Base-by-base conservation (phyloP, 495 filamentous ascomycete genomes). In the Aspergillus carlsbadensis region DNA sequence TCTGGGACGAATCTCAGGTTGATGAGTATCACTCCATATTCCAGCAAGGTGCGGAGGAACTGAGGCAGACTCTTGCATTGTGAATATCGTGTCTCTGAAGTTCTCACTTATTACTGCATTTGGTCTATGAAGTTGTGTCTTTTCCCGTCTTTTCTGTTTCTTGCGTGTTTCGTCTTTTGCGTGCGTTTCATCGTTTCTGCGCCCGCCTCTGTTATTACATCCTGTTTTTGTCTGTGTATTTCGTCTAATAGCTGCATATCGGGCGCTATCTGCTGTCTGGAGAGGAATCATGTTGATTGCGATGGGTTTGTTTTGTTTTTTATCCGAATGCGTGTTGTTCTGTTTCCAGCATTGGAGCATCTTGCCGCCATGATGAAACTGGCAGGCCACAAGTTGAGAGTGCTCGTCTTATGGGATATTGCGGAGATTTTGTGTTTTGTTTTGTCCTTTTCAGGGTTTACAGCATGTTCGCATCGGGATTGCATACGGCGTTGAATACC, bases 1-100 rank as follows among this genome's bases (percentile, higher is more conserved):
- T 63, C 5, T 64, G 57, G 57, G 50, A 63, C 17, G 17, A 54
- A 17, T 42, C 59, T 11, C 59, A 63, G 15, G 26, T 65, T 10
- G 65, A 67, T 2, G 3, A 31, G 5, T 57, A 51, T 1, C 54
- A 59, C 45, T 10, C 43, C 14, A 31, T 56, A 2, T 67, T 62
- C 35, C 35, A 47, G 0, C 57, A 33, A 14, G 46, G 57, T 34
- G 48, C 63, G 15, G 55, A 62, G 14, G 62, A 60, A 31, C 65
- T 65, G 37, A 51, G 53, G 24, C 47, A 57, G 44, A 49, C 61
- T 20, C 24, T 56, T 15, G 53, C 45, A 49, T 59, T 55, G 14
- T 47, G 36, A 37, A 36, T n/a, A 20, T 4, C 31, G 13, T 43
- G 37, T n/a, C n/a, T n/a, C n/a, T n/a, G n/a, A n/a, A n/a, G n/a